Conservation (phyloP, 2,329 filamentous ascomycete species). For the Venturia pyrina region DNA sequence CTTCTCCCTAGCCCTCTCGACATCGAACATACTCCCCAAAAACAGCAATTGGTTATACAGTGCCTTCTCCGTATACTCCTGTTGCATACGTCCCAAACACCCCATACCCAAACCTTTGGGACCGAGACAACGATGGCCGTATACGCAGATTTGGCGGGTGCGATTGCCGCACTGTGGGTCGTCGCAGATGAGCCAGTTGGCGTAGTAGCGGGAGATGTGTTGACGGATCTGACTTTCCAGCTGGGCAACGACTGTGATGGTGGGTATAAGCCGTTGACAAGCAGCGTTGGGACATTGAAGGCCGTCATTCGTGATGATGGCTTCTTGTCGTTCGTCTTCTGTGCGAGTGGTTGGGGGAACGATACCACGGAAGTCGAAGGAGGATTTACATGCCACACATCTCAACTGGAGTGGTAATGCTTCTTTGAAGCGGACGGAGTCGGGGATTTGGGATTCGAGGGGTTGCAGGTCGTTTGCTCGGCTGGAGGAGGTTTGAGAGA, state of each 20-base stretch:
- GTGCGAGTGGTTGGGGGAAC: conserved; percentile 24
- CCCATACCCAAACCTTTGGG: conserved; percentile 75
- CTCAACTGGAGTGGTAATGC: conserved; percentile 66
- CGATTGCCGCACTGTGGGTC: conserved; percentile 71
- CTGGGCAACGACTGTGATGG: conserved; percentile 71
- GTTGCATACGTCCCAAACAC: conserved; percentile 79
- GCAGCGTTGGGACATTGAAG: conserved; percentile 55
- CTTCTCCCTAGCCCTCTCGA: conserved; percentile 61
- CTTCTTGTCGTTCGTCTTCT: conserved; percentile 31
- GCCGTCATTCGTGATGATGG: conserved; percentile 61
- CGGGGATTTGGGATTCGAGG: conserved; percentile 87
- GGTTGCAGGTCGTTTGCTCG: conserved; percentile 62
- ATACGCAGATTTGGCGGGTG: conserved; percentile 87
- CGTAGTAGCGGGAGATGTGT: conserved; percentile 77
- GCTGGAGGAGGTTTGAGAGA: conserved; percentile 43
- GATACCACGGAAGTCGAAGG: conserved; percentile 69
- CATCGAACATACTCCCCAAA: conserved; percentile 75
- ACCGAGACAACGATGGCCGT: conserved; percentile 80
- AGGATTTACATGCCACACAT: conserved; percentile 69
- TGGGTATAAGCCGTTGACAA: conserved; percentile 57
- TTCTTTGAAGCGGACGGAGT: conserved; percentile 78
- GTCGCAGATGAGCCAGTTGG: conserved; percentile 83
- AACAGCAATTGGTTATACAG: conserved; percentile 94
- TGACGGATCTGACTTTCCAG: conserved; percentile 74
- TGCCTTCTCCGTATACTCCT: conserved; percentile 78